Conservation (phyloP, 148 eudicot genomes). For the Silene uniflora region DNA sequence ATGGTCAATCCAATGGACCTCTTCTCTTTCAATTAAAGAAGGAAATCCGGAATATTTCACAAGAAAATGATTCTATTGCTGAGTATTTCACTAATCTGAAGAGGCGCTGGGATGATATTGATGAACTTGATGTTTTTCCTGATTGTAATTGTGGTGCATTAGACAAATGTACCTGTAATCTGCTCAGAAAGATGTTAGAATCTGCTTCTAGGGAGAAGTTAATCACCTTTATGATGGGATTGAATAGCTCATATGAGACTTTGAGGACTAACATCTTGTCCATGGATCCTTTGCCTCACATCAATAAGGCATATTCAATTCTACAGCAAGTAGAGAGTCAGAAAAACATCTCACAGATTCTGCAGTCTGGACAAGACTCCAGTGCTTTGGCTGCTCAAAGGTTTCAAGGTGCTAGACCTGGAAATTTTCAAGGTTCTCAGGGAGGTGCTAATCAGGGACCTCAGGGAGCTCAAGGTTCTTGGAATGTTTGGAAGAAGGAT, state of each 20-base stretch:
- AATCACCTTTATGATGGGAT: background rate
- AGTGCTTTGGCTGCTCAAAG: too few relatives aligned
- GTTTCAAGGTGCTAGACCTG: too few relatives aligned
- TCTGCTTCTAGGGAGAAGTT: background rate
- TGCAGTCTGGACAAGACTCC: too few relatives aligned
- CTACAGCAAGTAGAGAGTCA: background rate
- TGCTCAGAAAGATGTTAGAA: background rate
- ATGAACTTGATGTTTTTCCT: too few relatives aligned
- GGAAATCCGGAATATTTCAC: too few relatives aligned
- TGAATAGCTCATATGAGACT: background rate
- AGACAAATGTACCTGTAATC: background rate
- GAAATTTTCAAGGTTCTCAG: too few relatives aligned
- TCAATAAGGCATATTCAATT: background rate
- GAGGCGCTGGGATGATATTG: too few relatives aligned
- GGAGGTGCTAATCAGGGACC: too few relatives aligned
- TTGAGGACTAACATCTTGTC: background rate
- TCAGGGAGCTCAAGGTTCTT: too few relatives aligned
- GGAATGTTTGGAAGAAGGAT: too few relatives aligned
- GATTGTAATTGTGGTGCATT: background rate
- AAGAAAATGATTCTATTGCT: too few relatives aligned
- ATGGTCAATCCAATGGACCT: background rate
- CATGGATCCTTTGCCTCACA: background rate
- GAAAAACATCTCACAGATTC: background rate
- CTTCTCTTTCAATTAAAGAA: background rate
- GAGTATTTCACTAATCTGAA: too few relatives aligned